phyloP scores from a whole-genome alignment of 768 basidiomycete species.

The Serendipita sp. region DNA sequence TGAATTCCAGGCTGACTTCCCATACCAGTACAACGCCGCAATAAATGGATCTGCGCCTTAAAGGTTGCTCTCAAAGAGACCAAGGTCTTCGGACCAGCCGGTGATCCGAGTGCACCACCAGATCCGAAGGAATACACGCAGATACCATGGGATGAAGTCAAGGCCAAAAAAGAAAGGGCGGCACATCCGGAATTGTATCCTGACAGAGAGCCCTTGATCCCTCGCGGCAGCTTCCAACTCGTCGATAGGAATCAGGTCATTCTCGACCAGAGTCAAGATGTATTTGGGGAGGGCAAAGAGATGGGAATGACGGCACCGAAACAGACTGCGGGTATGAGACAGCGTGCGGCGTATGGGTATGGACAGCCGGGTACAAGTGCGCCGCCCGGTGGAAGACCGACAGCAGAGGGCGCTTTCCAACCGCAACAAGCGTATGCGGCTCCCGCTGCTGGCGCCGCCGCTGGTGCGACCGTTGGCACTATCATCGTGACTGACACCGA shows the following conservation, averaged over 20 bases:
- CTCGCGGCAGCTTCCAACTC: conserved; percentile 32
- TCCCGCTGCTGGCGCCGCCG: background rate
- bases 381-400: background rate
- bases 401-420: background rate
- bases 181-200: conserved; percentile 19
- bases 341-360: background rate
- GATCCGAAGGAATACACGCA: conserved; percentile 45
- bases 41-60: conserved; percentile 85
- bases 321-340: background rate
- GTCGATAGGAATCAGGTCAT: conserved; percentile 37
- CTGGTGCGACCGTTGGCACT: background rate
- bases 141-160: conserved; percentile 55
- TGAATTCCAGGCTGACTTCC: background rate
- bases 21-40: conserved; percentile 50
- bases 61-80: conserved; percentile 55
- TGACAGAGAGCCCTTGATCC: conserved; percentile 18
- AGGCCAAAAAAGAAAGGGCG: conserved; percentile 20
- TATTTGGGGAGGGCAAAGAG: conserved; percentile 21
- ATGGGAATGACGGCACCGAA: conserved; percentile 11
- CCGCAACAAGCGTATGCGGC: background rate
- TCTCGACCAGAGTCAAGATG: conserved; percentile 20
- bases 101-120: conserved; percentile 40
- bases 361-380: background rate
- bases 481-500: background rate
- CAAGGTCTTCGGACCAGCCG: conserved; percentile 41